Base-by-base conservation (phyloP, 129 eudicot genomes). In the Ambrosia artemisiifolia region DNA sequence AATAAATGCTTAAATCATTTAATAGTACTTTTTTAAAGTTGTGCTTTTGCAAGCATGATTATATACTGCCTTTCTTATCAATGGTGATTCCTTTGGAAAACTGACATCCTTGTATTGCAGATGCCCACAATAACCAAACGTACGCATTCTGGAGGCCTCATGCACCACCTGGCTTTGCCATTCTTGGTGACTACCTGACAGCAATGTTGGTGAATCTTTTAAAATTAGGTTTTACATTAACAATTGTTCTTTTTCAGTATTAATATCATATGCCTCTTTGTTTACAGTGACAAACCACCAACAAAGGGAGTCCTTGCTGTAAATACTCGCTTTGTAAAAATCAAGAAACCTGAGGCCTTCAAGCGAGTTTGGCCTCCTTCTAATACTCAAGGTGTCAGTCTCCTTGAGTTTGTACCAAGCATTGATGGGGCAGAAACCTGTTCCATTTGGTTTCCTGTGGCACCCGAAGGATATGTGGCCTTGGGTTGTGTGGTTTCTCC, bases 131-230 rank as follows among this genome's bases (percentile, higher is more conserved):
- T 78, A 89, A 82, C 71, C 96, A 95, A 73, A 80, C 84, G 61
- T 88, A 80, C 70, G 90, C 94, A 71, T 95, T 95, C 70, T 95
- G 99, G 99, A 88, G 99, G 78, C 94, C 99, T 38, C 97, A 82
- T 69, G 95, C 97, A 20, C 99, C 99, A 57, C 90, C 97, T 68
- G 99, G 99, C 67, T 95, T 86, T 85, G 99, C 90, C 75, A 82
- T 86, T 65, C 97, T 95, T 14, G 99, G 97, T 19, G 99, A 95
- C 88, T 95, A 95, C 79, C 70, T 95, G 80, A 95, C 97, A 44
- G 96, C 99, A 73, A 74, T 85, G 99, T 95, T 32, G 77, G 97
- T 90, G 63, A 74, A 24, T 67, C 77, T 64, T 56, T 11, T 35
- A 40, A 65, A 16, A 38, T 76, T 57, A 34, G 33, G 47, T 53